phyloP scores from a whole-genome alignment of 495 filamentous ascomycete species.

The Ascobolus immersus region DNA sequence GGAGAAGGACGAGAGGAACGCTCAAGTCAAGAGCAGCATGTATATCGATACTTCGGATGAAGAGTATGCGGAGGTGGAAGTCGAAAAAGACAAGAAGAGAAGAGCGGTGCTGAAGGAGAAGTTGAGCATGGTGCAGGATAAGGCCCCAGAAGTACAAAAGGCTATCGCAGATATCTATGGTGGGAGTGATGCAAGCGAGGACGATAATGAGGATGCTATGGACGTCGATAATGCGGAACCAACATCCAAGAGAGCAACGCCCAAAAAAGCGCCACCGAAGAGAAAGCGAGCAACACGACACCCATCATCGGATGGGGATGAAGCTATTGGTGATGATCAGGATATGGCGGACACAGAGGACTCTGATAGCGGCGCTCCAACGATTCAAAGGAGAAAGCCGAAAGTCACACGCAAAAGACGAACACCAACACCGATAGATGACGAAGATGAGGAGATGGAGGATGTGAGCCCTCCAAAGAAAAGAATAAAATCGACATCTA shows the following conservation, averaged over 20 bases:
- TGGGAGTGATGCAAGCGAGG: background rate
- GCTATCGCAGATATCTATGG: background rate
- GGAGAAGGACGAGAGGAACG: slow-evolving; percentile 15
- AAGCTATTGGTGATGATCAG: background rate
- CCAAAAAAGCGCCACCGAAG: background rate
- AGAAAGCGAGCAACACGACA: background rate
- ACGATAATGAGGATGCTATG: background rate
- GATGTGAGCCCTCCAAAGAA: slow-evolving; percentile 21
- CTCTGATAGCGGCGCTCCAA: background rate
- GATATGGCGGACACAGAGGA: background rate
- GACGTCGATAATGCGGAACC: too few species aligned
- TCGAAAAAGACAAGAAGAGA: slow-evolving; percentile 12
- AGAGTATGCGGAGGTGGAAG: slow-evolving; percentile 14
- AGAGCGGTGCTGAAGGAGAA: slow-evolving; percentile 2
- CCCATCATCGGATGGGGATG: background rate
- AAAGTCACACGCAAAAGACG: background rate
- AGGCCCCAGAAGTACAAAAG: slow-evolving; percentile 6
- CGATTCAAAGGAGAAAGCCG: background rate
- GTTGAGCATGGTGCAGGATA: background rate
- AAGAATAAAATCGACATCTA: too few species aligned
- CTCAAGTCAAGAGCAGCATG: slow-evolving; percentile 57
- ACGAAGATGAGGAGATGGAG: slow-evolving; percentile 25
- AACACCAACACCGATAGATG: slow-evolving; percentile 1
- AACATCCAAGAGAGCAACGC: too few species aligned
- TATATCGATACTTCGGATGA: slow-evolving; percentile 33